Evolutionary conservation across 2,329 filamentous ascomycete genomes (phyloP).

Genomic region (Exophiala mesophila): DNA sequence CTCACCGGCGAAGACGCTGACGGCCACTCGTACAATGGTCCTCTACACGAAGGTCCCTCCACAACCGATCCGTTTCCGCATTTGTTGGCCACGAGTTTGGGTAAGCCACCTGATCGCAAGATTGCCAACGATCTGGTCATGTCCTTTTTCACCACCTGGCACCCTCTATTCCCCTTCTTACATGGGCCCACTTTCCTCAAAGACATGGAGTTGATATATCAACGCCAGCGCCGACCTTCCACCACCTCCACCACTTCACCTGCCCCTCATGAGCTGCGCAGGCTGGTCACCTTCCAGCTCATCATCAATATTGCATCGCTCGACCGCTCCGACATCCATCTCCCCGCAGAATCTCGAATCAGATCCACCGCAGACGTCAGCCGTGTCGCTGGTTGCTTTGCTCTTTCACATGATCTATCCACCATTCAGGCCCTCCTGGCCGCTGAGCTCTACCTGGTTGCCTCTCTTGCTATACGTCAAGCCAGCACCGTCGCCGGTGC

Average conservation of each 20-base stretch:
- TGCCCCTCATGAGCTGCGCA: constrained; percentile 27
- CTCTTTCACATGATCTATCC: constrained; percentile 28
- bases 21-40: constrained; percentile 26
- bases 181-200: constrained; percentile 48
- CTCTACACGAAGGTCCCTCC: constrained; percentile 20
- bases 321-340: constrained; percentile 30
- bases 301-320: constrained; percentile 47
- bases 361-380: constrained; percentile 35
- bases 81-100: constrained; percentile 29
- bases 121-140: constrained; percentile 42
- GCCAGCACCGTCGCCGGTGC: constrained; percentile 48
- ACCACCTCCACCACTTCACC: constrained; percentile 31
- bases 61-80: constrained; percentile 27
- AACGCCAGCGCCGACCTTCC: constrained; percentile 27
- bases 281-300: constrained; percentile 44
- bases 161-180: constrained; percentile 50
- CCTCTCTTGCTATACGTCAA: constrained; percentile 45
- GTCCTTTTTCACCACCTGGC: constrained; percentile 49
- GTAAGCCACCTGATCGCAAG: constrained; percentile 25
- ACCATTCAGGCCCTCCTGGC: constrained; percentile 48
- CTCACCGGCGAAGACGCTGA: constrained; percentile 27
- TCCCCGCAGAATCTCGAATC: constrained; percentile 35
- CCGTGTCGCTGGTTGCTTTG: constrained; percentile 21
- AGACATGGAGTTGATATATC: constrained; percentile 42
- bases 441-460: constrained; percentile 46